Evolutionary conservation across 225 moss, liverwort and hornwort genomes (phyloP), one percentile per base, ranked within the genome.

Genomic region (Ulota crispa): DNA sequence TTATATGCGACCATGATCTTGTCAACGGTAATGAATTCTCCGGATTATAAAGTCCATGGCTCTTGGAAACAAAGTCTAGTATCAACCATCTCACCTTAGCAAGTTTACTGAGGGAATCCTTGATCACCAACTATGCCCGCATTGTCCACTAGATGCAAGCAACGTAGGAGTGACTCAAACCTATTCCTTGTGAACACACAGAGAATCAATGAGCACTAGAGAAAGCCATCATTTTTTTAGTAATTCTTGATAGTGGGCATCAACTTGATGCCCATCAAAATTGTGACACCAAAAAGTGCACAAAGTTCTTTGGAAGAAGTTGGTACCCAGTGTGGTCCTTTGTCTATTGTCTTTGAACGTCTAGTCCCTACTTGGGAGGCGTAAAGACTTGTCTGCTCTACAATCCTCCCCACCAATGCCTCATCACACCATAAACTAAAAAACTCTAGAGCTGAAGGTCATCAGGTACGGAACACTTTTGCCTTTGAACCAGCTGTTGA

Each of bases 61-160:
- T 64, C 32, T 64, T 64, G 4, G 30, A 16, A 0, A 64, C 18
- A 32, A 64, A 64, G 7, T 64, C 18, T 2, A 8, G 3, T 14
- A 32, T 64, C 15, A 64, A 6, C 32, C 32, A 64, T 6, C 32
- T 1, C 5, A 64, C 32, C 7, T 64, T 64, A 0, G 18, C 64
- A 7, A 32, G 18, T 19, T 64, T 64, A 16, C 32, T 5, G 2
- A 32, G 32, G 6, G 6, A 7, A 36, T 6, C 5, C 9, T 9
- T 2, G 3, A 11, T 2, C 2, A 2, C 42, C 10, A 11, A 10
- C 11, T 10, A 3, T 42, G 2, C 2, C 11, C 0, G 3, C 3
- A 3, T 11, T 64, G 6, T 64, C 18, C 4, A 32, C 15, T 1
- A 19, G 19, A 18, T 64, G 64, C 3, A 64, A 30, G 32, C 32